A percentile compares a stretch with the other conserved stretches of the same genome.
Conservation (phyloP, 2,329 filamentous ascomycete genomes). For the Apiospora hydei region DNA sequence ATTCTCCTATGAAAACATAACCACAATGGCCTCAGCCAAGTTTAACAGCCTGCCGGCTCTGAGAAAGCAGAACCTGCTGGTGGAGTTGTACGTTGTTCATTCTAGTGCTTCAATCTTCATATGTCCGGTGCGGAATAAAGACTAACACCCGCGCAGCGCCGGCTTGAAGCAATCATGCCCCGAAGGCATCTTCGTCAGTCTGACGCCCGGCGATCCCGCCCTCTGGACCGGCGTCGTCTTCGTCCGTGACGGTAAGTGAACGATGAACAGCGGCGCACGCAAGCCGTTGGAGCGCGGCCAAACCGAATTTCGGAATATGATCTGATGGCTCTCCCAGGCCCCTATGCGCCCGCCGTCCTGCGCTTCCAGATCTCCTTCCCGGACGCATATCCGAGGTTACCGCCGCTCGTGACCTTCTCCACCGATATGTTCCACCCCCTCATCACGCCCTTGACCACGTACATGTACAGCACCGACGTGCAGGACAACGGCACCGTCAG, state of each 20-base stretch:
- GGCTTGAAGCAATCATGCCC: slow-evolving; percentile 84
- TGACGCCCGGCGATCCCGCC: slow-evolving; percentile 81
- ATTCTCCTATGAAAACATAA: not conserved
- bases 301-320: too few relatives aligned
- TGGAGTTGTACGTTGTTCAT: slow-evolving; percentile 74
- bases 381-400: slow-evolving; percentile 76
- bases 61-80: slow-evolving; percentile 77
- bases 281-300: not conserved
- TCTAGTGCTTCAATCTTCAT: not conserved
- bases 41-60: slow-evolving; percentile 61
- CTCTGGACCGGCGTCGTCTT: slow-evolving; percentile 94
- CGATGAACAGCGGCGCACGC: not conserved
- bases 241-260: slow-evolving; percentile 76
- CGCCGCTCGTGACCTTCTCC: slow-evolving; percentile 85
- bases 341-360: slow-evolving; percentile 86
- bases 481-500: slow-evolving; percentile 80
- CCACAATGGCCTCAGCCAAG: slow-evolving; percentile 52
- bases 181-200: slow-evolving; percentile 84
- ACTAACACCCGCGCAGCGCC: slow-evolving; percentile 60
- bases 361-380: slow-evolving; percentile 92
- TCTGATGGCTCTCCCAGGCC: slow-evolving; percentile 63
- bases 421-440: slow-evolving; percentile 96
- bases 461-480: slow-evolving; percentile 85
- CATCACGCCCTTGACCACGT: slow-evolving; percentile 90
- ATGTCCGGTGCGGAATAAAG: not conserved